These are phyloP conservation scores for Nicotiana attenuata DNA, from an alignment of 257 asterid genomes.

Conservation along the genomic window DNA sequence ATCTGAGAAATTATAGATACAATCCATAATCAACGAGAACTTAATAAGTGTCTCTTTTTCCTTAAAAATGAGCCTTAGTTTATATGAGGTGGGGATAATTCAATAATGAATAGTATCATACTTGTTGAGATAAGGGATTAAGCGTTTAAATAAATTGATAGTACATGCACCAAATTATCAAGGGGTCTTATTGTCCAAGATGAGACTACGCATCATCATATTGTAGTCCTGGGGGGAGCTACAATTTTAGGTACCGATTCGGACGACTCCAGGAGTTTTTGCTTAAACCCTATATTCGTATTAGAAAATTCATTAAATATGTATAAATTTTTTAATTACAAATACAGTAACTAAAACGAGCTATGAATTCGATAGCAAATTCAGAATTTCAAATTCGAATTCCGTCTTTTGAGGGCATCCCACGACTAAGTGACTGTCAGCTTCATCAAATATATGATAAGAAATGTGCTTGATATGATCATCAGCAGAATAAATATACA, in stretches of 20 bases:
- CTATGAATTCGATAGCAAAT: too few species aligned
- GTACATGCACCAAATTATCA: slow-evolving; percentile 3
- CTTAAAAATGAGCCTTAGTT: not conserved
- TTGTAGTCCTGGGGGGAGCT: not conserved
- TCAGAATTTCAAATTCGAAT: too few species aligned
- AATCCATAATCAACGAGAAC: not conserved
- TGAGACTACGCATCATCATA: not conserved
- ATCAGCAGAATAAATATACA: slow-evolving; percentile 3
- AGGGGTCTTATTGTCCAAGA: not conserved
- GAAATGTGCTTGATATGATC: slow-evolving; percentile 7
- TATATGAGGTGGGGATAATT: not conserved
- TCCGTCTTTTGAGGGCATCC: not conserved
- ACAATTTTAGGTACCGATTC: too few species aligned
- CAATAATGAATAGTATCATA: not conserved
- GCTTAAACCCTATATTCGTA: too few species aligned
- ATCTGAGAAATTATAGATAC: not conserved
- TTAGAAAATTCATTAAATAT: too few species aligned
- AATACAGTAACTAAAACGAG: too few species aligned
- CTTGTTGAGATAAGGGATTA: not conserved
- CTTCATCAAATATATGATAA: slow-evolving; percentile 8
- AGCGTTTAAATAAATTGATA: not conserved
- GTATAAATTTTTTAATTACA: too few species aligned
- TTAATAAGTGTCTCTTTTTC: not conserved
- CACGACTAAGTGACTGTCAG: slow-evolving; percentile 5
- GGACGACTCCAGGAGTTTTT: rapidly evolving